These are phyloP conservation scores for Epichloe coenophiala DNA, from an alignment of 2,329 filamentous ascomycete species.

Conservation along the genomic window DNA sequence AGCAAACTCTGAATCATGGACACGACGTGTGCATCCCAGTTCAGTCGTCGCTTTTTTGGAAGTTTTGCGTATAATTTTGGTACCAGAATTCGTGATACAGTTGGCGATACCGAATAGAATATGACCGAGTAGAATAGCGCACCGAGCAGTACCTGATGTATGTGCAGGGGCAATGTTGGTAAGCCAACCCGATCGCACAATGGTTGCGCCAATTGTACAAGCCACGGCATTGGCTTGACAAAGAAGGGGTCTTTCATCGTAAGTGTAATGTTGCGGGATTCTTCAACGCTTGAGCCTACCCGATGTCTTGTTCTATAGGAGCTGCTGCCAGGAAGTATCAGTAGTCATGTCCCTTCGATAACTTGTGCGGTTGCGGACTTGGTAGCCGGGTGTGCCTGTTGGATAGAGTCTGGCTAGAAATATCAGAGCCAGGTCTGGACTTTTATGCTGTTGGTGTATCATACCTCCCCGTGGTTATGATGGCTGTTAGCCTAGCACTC, in stretches of 20 bases:
- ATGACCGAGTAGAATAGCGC: constrained; percentile 56
- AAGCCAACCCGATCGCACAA: constrained; percentile 49
- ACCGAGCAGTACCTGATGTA: constrained; percentile 60
- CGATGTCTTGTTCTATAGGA: not conserved
- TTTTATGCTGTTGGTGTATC: too few relatives aligned
- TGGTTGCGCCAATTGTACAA: constrained; percentile 45
- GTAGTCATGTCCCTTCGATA: not conserved
- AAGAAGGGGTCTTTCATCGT: constrained; percentile 61
- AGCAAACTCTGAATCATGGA: constrained; percentile 65
- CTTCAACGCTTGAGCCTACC: not conserved
- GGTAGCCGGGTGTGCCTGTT: too few relatives aligned
- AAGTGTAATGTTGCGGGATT: not conserved
- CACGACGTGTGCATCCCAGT: constrained; percentile 79
- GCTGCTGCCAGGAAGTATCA: not conserved
- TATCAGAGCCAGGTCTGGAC: too few relatives aligned
- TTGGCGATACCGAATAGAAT: constrained; percentile 52
- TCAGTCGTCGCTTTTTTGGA: constrained; percentile 48
- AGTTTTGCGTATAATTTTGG: constrained; percentile 52
- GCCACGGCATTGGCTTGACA: constrained; percentile 44
- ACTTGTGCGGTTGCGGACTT: not conserved
- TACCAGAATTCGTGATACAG: constrained; percentile 48
- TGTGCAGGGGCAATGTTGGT: constrained; percentile 57
- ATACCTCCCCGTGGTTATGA: too few relatives aligned
- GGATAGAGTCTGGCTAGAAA: too few relatives aligned
- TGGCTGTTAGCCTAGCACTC: too few relatives aligned